These are phyloP conservation scores for Neodidymelliopsis sp. DNA, from an alignment of 2,329 filamentous ascomycete genomes.

Conservation along the genomic window DNA sequence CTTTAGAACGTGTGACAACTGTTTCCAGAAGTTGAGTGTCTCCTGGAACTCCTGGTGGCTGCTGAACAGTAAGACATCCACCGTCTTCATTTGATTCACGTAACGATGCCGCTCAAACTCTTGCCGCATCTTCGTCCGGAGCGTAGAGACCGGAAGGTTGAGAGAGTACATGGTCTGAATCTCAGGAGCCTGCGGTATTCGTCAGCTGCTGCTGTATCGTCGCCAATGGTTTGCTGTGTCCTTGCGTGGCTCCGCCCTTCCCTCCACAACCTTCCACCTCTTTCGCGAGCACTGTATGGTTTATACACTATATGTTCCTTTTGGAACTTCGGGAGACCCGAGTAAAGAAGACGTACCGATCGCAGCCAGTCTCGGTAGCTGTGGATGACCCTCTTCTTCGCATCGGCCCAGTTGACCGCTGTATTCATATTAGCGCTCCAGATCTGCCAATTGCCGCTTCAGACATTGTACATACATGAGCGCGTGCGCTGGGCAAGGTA, in stretches of 20 bases:
- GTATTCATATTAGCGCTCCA: slow-evolving; percentile 33
- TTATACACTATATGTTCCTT: neutral
- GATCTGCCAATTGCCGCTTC: slow-evolving; percentile 22
- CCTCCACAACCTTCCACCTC: neutral
- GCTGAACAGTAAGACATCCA: slow-evolving; percentile 90
- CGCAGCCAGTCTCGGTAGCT: slow-evolving; percentile 96
- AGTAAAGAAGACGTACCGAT: slow-evolving; percentile 71
- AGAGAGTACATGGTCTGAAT: slow-evolving; percentile 98
- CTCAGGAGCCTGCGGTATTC: slow-evolving; percentile 77
- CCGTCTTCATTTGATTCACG: slow-evolving; percentile 84
- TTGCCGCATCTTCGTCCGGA: slow-evolving; percentile 93
- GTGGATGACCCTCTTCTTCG: slow-evolving; percentile 82
- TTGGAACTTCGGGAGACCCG: neutral
- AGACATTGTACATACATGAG: slow-evolving; percentile 52
- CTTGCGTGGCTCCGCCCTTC: neutral
- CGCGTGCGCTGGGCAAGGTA: slow-evolving; percentile 74
- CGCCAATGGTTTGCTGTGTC: neutral
- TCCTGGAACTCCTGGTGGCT: slow-evolving; percentile 97
- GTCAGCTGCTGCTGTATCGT: slow-evolving; percentile 19
- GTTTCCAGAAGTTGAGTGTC: slow-evolving; percentile 99
- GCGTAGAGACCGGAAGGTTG: slow-evolving; percentile 82
- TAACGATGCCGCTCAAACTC: slow-evolving; percentile 97
- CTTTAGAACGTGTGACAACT: slow-evolving; percentile 92
- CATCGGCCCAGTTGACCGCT: slow-evolving; percentile 91
- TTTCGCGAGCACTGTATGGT: neutral